These are phyloP conservation scores for Aspergillus jensenii DNA, from an alignment of 2,329 filamentous ascomycete genomes.

Conservation along the genomic window DNA sequence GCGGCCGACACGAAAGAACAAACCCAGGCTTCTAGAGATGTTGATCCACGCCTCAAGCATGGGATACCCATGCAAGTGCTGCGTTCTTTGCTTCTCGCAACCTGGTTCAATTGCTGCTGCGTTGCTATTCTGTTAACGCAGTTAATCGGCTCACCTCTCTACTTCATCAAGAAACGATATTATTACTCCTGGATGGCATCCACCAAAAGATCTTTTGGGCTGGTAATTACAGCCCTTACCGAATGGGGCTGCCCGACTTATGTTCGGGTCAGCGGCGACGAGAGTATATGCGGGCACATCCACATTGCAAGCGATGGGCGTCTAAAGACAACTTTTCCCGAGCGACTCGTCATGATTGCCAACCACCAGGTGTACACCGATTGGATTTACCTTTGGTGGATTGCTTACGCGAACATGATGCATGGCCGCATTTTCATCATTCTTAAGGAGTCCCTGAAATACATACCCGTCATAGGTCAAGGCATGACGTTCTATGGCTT, in stretches of 20 bases:
- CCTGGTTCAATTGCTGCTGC: conserved; percentile 47
- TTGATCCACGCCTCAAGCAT: conserved; percentile 44
- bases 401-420: conserved; percentile 64
- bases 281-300: conserved; percentile 60
- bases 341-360: conserved; percentile 61
- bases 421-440: conserved; percentile 68
- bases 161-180: conserved; percentile 60
- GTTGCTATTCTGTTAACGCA: conserved; percentile 54
- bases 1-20: conserved; percentile 16
- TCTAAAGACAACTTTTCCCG: conserved; percentile 59
- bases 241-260: conserved; percentile 64
- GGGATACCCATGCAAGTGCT: conserved; percentile 45
- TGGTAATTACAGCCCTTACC: conserved; percentile 62
- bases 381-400: conserved; percentile 69
- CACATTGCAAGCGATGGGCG: conserved; percentile 57
- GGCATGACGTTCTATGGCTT: conserved; percentile 67
- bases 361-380: conserved; percentile 71
- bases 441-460: conserved; percentile 64
- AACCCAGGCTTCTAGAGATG: conserved; percentile 21
- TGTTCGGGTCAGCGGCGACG: conserved; percentile 63
- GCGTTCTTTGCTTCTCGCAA: conserved; percentile 44
- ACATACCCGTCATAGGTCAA: conserved; percentile 62
- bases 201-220: conserved; percentile 64
- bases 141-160: conserved; percentile 60
- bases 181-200: conserved; percentile 66